Base-by-base conservation (phyloP, 225 moss, liverwort and hornwort genomes). In the Neckera pumila region DNA sequence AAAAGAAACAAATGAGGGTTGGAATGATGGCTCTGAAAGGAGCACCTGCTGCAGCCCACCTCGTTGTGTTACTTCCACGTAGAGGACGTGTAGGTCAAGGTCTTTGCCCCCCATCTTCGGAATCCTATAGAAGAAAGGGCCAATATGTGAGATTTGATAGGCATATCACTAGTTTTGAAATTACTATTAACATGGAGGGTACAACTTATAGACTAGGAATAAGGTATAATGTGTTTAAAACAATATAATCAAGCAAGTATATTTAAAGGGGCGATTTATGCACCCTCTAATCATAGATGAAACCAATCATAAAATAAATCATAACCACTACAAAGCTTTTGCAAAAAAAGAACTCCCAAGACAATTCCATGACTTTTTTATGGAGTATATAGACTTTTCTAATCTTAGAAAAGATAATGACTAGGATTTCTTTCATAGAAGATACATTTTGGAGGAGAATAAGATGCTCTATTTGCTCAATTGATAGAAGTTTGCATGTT, bases 41-140 rank as follows among this genome's bases (percentile, higher is more conserved):
- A 79, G 59, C 85, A 98, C 97, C 95, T 97, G 91, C 33, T 95
- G 92, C 10, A 95, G 91, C 76, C 98, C 98, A 79, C 98, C 98
- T 81, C 97, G 95, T 38, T 92, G 92, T 16, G 95, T 95, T 28
- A 98, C 98, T 90, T 98, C 96, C 63, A 93, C 89, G 45, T 97
- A 98, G 23, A 98, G 87, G 10, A 97, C 92, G 86, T 98, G 98
- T 53, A 98, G 90, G 56, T 98, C 97, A 76, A 98, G 92, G 77
- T 97, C 98, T 85, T 95, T 97, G 80, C 96, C 97, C 18, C 97
- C 98, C 96, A 98, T 96, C 87, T 96, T 97, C 36, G 98, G 97
- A 86, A 98, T 93, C 89, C 96, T 98, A 81, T 82, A 89, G n/a
- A 45, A 91, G 53, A 53, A 14, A 86, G 7, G 6, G 38, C 36